Percentiles rank a stretch among this genome's conserved stretches.
These are phyloP conservation scores for Flaveria sonorensis DNA, from an alignment of 129 eudicot species.

Conservation along the genomic window DNA sequence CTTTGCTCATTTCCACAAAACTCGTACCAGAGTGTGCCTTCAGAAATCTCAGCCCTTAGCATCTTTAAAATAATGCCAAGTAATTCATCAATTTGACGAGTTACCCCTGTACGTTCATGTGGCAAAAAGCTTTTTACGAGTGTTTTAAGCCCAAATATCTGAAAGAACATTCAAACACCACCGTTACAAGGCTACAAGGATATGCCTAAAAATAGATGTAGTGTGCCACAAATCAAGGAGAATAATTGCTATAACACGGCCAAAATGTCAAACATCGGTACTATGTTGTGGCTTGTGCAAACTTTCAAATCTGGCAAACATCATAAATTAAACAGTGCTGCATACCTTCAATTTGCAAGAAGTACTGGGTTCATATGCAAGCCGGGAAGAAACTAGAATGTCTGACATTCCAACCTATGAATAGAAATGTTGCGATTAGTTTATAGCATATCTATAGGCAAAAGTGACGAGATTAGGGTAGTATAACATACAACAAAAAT, in stretches of 20 bases:
- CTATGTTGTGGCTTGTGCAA: neutral
- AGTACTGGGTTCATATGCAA: conserved; percentile 44
- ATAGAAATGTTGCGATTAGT: conserved; percentile 6
- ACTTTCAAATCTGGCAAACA: conserved; percentile 1
- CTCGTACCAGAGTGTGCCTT: conserved; percentile 49
- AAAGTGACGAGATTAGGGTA: conserved; percentile 4
- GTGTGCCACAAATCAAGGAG: conserved; percentile 9
- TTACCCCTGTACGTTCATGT: conserved; percentile 45
- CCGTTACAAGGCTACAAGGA: conserved; percentile 14
- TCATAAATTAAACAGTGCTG: conserved; percentile 1
- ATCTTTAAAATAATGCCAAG: conserved; percentile 57
- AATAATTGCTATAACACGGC: conserved; percentile 5
- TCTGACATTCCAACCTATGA: conserved; percentile 45
- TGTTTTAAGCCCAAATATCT: conserved; percentile 92
- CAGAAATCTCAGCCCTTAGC: conserved; percentile 55
- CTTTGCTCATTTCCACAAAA: neutral
- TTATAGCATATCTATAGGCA: neutral
- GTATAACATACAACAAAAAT: conserved; percentile 6
- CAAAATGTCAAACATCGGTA: conserved; percentile 13
- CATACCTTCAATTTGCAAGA: conserved; percentile 68
- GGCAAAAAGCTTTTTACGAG: conserved; percentile 85
- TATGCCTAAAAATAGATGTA: conserved; percentile 7
- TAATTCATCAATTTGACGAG: conserved; percentile 51
- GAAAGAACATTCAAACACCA: conserved; percentile 29
- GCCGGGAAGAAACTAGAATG: conserved; percentile 30